Base-by-base conservation (phyloP, 352 stramenopile species). In the Phytophthora constricta region DNA sequence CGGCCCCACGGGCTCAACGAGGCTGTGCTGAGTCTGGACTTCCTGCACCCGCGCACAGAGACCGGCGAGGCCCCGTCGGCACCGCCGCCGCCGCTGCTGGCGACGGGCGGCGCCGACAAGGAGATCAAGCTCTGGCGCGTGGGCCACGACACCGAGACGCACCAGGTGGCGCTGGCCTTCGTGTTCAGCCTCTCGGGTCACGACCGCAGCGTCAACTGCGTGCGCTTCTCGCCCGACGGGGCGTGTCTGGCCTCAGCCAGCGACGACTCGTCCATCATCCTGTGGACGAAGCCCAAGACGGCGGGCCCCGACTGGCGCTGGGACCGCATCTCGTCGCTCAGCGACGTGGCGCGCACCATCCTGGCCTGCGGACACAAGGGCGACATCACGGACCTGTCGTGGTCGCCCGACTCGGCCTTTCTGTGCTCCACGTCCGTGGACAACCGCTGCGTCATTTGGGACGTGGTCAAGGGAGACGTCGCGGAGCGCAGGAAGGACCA, bases 341-440 rank as follows among this genome's bases (percentile, higher is more conserved):
- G 86, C 56, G 87, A 95, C 58, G 78, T 97, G 46, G 78, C 82
- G 27, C 86, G 87, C 56, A 87, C 69, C 26, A 81, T 96, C 50
- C 74, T 97, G 25, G 75, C 82, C 5, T 87, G 87, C 27, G 90
- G 86, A 13, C 89, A 95, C 77, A 95, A 94, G 69, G 89, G 89
- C 17, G 92, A 97, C 65, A 96, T 98, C 71, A 97, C 93, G 23
- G 91, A 98, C 73, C 69, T 98, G 13, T 86, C 89, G 8, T 99
- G 96, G 96, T 97, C 86, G 26, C 76, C 88, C 0, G 91, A 98
- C 76, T 98, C 91, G 23, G 78, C 86, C 42, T 95, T 94, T 53
- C 90, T 99, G 28, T 88, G 85, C 47, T 94, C 96, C 7, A 95
- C 89, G 14, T 98, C 90, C 3, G 87, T 99, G 9, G 96, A 99